Evolutionary conservation across 257 asterid species (phyloP), one percentile per base, ranked within the genome.

Genomic region (Solanum okadae): DNA sequence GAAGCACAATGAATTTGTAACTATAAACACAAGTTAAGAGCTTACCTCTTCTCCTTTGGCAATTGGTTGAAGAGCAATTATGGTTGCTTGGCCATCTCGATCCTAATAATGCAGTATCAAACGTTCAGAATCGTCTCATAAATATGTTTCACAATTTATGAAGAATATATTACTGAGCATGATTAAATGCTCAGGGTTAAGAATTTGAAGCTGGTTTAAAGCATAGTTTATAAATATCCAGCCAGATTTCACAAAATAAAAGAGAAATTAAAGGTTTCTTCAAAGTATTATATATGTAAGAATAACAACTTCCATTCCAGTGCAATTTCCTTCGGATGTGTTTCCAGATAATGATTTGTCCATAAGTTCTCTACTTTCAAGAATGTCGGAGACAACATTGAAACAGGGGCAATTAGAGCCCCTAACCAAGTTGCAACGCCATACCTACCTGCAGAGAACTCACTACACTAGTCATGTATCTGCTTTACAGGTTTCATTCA

Each of bases 1-100:
- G 4, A 22, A 18, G 59, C 73, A 49, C 34, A 67, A 78, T n/a
- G 75, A 46, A 73, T 72, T 85, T 73, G 25, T 73, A 86, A 8
- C 52, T 83, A 34, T 70, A 77, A 82, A 82, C 18, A 40, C n/a
- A 67, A 63, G 42, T 79, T 20, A 1, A 18, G 40, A 29, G 67
- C 76, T 56, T 89, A 96, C 98, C 98, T 97, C 98, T 89, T 97
- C 98, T 77, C 95, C 99, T 91, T 92, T 91, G 7, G 65, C 83
- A 89, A 96, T 94, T 27, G 94, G 94, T 89, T 86, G 93, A 34
- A 93, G 89, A 37, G 99, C 95, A 83, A 97, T 16, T 44, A 95
- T 91, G 46, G 94, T 93, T 87, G 98, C 98, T 90, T 94, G 95
- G 75, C 98, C 99, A 92, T 97, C 98, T 91, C 85, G 87, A 87